Evolutionary conservation across 192 early-diverging fungal species (phyloP).

Genomic region (Coemansia sp.): DNA sequence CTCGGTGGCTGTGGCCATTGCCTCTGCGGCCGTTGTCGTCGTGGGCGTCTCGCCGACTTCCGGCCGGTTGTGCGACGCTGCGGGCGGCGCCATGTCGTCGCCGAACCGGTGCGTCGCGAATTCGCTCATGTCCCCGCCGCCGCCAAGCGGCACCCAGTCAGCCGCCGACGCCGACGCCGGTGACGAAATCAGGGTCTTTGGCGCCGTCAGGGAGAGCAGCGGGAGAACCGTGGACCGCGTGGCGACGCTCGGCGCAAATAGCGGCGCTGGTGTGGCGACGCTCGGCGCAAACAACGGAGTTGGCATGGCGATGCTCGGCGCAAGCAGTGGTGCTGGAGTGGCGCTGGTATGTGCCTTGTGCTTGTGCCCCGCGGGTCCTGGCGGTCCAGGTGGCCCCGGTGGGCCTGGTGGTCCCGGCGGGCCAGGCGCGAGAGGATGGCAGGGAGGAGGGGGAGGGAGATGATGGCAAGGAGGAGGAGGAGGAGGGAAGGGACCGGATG

Average conservation of each 20-base stretch:
- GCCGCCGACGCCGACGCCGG: neutral
- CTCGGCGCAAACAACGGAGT: too few species aligned
- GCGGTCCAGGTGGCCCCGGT: neutral
- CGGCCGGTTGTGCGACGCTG: slow-evolving; percentile 2
- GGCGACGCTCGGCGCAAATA: too few species aligned
- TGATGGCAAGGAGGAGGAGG: neutral
- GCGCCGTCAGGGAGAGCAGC: too few species aligned
- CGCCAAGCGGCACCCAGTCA: neutral
- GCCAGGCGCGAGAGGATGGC: neutral
- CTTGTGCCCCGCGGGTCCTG: neutral
- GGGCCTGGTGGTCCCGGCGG: neutral
- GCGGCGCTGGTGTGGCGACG: too few species aligned
- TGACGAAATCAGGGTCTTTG: neutral
- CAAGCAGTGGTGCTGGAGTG: too few species aligned
- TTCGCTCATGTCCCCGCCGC: neutral
- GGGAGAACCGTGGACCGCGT: too few species aligned
- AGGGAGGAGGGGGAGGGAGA: neutral
- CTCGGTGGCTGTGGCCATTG: neutral
- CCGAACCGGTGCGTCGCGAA: neutral
- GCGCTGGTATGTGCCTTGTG: too few species aligned
- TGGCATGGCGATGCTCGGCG: too few species aligned
- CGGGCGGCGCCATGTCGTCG: neutral
- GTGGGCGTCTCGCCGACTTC: slow-evolving; percentile 9
- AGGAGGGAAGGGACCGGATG: too few species aligned
- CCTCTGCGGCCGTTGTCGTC: neutral